phyloP scores from a whole-genome alignment of 257 asterid genomes.

The Rubia yunnanensis region DNA sequence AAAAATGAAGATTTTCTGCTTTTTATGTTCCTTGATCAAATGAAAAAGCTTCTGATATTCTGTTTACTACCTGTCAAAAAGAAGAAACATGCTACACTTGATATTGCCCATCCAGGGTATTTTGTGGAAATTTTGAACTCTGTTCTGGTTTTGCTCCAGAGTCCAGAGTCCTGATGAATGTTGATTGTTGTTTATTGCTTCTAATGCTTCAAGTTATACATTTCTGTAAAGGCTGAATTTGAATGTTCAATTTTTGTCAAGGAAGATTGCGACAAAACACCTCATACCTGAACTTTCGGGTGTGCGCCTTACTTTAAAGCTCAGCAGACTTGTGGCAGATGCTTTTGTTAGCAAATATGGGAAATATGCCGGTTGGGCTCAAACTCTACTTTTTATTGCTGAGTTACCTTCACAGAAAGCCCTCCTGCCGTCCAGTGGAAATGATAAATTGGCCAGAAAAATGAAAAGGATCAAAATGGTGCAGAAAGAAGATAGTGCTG shows the following conservation, averaged over 20 bases:
- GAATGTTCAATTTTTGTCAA: slow-evolving; percentile 13
- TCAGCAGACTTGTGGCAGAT: slow-evolving; percentile 55
- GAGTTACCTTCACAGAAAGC: slow-evolving; percentile 94
- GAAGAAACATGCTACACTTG: not conserved
- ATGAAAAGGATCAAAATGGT: slow-evolving; percentile 16
- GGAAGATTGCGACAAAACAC: slow-evolving; percentile 78
- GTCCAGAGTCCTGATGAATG: too few relatives aligned
- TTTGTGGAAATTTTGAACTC: not conserved
- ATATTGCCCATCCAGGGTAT: not conserved
- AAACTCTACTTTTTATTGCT: slow-evolving; percentile 85
- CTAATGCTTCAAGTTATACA: not conserved
- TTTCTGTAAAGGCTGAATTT: not conserved
- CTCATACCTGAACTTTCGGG: slow-evolving; percentile 92
- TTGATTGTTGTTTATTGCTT: not conserved
- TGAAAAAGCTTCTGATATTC: too few relatives aligned
- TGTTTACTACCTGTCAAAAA: not conserved
- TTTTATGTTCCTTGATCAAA: not conserved
- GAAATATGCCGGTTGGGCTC: slow-evolving; percentile 98
- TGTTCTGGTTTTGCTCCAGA: not conserved
- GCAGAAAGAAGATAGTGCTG: slow-evolving; percentile 5
- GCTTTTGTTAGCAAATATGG: slow-evolving; percentile 88
- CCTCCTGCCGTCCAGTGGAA: slow-evolving; percentile 35
- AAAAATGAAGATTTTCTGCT: too few relatives aligned
- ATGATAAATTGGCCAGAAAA: slow-evolving; percentile 23
- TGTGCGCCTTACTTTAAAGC: slow-evolving; percentile 52